Percentiles rank a stretch among this genome's conserved stretches.
Conservation (phyloP, 305 asterid genomes). For the Solanum aculeatissimum region DNA sequence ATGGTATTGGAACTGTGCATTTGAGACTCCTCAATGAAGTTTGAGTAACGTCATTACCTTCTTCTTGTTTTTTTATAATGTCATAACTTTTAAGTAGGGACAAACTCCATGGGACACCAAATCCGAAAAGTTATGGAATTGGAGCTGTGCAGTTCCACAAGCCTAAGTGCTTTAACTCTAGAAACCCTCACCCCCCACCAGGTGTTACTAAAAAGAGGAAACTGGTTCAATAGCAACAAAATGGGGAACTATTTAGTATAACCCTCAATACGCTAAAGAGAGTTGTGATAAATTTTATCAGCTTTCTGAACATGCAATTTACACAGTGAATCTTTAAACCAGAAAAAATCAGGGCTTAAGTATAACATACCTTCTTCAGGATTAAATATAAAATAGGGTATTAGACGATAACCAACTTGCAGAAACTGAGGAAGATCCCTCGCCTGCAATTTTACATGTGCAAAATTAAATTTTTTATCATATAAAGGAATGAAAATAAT, state of each 20-base stretch:
- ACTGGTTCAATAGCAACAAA: background rate
- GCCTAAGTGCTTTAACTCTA: background rate
- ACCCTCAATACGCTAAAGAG: background rate
- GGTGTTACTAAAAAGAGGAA: background rate
- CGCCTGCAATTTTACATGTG: slow-evolving; percentile 44
- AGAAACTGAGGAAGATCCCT: slow-evolving; percentile 76
- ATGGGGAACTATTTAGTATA: background rate
- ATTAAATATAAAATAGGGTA: slow-evolving; percentile 77
- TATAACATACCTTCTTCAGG: slow-evolving; percentile 70
- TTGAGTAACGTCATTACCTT: background rate
- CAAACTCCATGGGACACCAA: background rate
- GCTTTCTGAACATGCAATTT: background rate
- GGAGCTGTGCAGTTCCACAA: background rate
- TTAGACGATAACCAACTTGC: slow-evolving; percentile 65
- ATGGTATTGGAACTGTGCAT: background rate
- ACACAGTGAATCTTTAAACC: background rate
- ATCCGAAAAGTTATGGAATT: background rate
- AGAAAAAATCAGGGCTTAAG: background rate
- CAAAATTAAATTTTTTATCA: background rate
- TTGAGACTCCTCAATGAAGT: background rate
- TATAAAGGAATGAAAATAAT: background rate
- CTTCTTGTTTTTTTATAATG: background rate
- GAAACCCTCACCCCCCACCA: background rate
- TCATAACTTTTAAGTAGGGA: background rate
- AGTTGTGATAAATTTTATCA: background rate